Evolutionary conservation across 1,284 basidiomycete species (phyloP).

Genomic region (Prillingera fragicola): DNA sequence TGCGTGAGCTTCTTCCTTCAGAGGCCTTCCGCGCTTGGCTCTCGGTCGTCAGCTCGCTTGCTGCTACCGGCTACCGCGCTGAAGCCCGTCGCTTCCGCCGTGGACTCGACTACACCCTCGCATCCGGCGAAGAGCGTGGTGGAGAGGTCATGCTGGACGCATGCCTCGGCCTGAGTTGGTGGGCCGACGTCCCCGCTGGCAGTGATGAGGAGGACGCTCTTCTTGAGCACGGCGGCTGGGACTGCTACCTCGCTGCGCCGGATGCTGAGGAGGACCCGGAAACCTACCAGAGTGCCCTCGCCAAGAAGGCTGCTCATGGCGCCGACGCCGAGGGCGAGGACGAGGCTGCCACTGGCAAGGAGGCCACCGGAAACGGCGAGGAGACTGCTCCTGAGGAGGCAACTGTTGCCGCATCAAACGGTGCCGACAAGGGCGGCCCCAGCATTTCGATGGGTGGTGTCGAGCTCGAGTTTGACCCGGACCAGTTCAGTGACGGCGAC

Average conservation of each 20-base stretch:
- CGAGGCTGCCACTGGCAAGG: slow-evolving; percentile 4
- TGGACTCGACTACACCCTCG: slow-evolving; percentile 91
- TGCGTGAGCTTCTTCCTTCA: slow-evolving; percentile 65
- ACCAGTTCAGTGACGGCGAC: slow-evolving; percentile 47
- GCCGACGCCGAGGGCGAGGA: slow-evolving; percentile 35
- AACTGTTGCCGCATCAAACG: slow-evolving; percentile 1
- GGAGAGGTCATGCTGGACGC: slow-evolving; percentile 76
- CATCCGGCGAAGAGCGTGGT: slow-evolving; percentile 70
- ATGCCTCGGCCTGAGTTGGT: slow-evolving; percentile 82
- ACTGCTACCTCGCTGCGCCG: slow-evolving; percentile 93
- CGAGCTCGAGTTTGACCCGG: slow-evolving; percentile 48
- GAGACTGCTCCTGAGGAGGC: slow-evolving; percentile 7
- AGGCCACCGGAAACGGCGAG: slow-evolving; percentile 18
- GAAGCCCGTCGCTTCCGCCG: slow-evolving; percentile 85
- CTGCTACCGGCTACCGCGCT: slow-evolving; percentile 66
- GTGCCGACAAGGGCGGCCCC: slow-evolving; percentile 15
- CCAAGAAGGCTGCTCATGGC: slow-evolving; percentile 35
- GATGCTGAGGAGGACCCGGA: slow-evolving; percentile 91
- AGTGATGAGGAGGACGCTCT: slow-evolving; percentile 49
- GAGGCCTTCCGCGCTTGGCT: slow-evolving; percentile 87
- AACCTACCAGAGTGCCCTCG: slow-evolving; percentile 67
- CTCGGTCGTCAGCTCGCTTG: slow-evolving; percentile 67
- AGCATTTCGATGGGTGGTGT: slow-evolving; percentile 35
- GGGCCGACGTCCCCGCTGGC: slow-evolving; percentile 49
- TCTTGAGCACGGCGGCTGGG: slow-evolving; percentile 82